Evolutionary conservation across 768 basidiomycete species (phyloP).

Genomic region (Dacryopinax primogenitus): DNA sequence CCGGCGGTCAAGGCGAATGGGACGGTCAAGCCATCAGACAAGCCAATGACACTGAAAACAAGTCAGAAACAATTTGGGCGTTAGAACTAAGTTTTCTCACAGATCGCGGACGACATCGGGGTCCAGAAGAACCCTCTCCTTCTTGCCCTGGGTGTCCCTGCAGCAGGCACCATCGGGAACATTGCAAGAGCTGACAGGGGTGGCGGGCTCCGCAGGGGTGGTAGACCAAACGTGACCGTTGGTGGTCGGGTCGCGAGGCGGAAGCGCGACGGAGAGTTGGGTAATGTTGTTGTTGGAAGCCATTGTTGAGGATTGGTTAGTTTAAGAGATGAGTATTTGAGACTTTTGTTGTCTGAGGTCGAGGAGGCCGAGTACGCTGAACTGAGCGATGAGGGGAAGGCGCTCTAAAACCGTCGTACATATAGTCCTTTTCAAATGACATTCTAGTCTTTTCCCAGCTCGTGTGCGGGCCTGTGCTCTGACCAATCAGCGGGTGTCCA

Average conservation of each 20-base stretch:
- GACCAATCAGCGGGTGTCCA: neutral
- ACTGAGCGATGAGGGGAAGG: neutral
- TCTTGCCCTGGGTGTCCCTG: conserved; percentile 24
- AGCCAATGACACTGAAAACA: conserved; percentile 24
- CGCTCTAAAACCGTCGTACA: neutral
- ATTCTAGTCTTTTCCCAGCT: neutral
- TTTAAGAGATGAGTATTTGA: neutral
- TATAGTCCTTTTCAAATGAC: neutral
- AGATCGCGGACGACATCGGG: conserved; percentile 24
- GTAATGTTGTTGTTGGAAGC: neutral
- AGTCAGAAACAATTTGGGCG: neutral
- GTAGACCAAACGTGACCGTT: neutral
- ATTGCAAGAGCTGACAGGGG: neutral
- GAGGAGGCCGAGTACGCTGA: neutral
- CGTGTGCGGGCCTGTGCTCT: neutral
- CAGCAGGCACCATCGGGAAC: conserved; percentile 21
- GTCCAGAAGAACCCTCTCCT: conserved; percentile 23
- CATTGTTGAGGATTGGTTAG: neutral
- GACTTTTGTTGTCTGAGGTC: neutral
- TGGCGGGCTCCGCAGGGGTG: neutral
- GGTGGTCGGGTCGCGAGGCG: neutral
- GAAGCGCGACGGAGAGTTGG: neutral
- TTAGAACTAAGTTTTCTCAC: neutral
- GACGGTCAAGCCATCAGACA: conserved; percentile 26
- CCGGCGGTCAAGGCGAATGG: conserved; percentile 29